Conservation (phyloP, 345 rosid genomes). For the Populus ilicifolia region DNA sequence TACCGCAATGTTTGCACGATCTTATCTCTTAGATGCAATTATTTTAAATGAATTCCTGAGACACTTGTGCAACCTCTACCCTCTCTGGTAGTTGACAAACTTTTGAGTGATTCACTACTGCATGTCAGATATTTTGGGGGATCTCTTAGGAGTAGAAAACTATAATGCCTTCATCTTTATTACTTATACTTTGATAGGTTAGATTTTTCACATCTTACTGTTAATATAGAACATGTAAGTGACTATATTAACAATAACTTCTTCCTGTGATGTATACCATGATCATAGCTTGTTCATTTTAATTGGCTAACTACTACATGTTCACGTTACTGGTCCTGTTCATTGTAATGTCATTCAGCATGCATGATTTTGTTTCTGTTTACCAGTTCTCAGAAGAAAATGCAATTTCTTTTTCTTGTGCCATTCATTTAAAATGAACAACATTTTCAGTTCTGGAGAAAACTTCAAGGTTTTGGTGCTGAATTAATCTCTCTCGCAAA, state of each 20-base stretch:
- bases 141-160: background rate
- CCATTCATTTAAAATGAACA: background rate
- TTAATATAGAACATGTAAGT: background rate
- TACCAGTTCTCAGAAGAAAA: background rate
- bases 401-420: background rate
- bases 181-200: background rate
- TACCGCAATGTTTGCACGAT: background rate
- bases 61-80: background rate
- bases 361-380: background rate
- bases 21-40: background rate
- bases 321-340: background rate
- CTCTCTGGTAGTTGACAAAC: background rate
- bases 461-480: conserved; percentile 58
- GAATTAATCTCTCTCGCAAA: conserved; percentile 67
- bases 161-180: background rate
- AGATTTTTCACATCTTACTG: background rate
- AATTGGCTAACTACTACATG: background rate
- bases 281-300: background rate
- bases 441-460: conserved; percentile 24
- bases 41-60: background rate
- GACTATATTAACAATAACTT: background rate
- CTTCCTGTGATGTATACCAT: background rate
- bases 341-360: background rate
- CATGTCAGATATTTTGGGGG: background rate
- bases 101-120: background rate